These are phyloP conservation scores for Pyrenophora graminea DNA, from an alignment of 2,329 filamentous ascomycete species.

Conservation along the genomic window DNA sequence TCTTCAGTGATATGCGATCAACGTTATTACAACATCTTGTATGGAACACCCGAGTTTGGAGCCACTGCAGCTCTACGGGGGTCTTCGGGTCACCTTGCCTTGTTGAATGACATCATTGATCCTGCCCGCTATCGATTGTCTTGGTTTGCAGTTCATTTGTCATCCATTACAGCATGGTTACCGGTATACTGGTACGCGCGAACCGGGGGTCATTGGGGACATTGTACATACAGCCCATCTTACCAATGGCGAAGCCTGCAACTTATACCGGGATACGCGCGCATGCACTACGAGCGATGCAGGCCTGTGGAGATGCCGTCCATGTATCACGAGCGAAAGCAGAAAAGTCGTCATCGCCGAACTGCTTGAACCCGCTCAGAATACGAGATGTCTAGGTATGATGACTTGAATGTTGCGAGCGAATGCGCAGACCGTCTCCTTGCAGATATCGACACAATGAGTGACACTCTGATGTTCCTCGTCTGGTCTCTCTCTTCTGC, in stretches of 20 bases:
- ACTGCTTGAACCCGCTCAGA: constrained; percentile 8
- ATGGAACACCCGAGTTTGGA: constrained; percentile 49
- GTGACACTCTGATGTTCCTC: constrained; percentile 53
- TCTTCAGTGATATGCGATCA: constrained; percentile 59
- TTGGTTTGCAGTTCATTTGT: constrained; percentile 57
- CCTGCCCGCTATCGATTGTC: constrained; percentile 51
- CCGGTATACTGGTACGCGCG: constrained; percentile 41
- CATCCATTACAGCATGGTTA: constrained; percentile 54
- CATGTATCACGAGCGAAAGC: background rate
- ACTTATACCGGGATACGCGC: constrained; percentile 58
- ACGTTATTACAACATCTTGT: constrained; percentile 60
- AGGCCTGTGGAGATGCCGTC: constrained; percentile 19
- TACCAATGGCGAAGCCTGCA: constrained; percentile 57
- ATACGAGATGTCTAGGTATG: constrained; percentile 26
- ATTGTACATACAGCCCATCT: constrained; percentile 47
- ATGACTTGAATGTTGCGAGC: constrained; percentile 56
- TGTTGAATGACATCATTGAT: constrained; percentile 57
- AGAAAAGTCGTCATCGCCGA: constrained; percentile 7
- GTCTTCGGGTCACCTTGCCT: constrained; percentile 40
- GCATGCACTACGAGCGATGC: constrained; percentile 48
- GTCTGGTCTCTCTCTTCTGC: constrained; percentile 43
- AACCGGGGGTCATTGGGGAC: constrained; percentile 46
- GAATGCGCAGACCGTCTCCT: constrained; percentile 60
- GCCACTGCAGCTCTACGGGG: constrained; percentile 52
- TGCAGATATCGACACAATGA: constrained; percentile 59